Base-by-base conservation (phyloP, 2,329 filamentous ascomycete genomes). In the Calonectria fujianensis region DNA sequence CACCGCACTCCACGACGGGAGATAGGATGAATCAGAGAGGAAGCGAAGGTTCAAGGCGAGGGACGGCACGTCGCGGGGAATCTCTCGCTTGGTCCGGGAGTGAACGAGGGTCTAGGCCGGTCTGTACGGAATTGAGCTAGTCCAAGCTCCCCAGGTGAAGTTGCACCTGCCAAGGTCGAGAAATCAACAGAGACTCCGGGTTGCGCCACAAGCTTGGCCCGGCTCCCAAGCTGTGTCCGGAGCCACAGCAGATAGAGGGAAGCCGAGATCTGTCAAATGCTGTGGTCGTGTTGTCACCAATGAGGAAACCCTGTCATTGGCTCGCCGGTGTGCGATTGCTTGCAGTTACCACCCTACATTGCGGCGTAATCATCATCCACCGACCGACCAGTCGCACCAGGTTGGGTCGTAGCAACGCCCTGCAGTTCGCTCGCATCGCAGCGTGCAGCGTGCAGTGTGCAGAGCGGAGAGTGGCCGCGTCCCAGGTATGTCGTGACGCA, bases 241-340 rank as follows among this genome's bases (percentile, higher is more conserved):
- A 35, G 39, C 27, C 45, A 27, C 54, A 57, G 31, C 24, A 61
- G 66, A 45, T 64, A 35, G 61, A 41, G 48, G 24, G 27, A 39
- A 31, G 52, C 24, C 71, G 41, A 70, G 67, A 74, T 74, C 69
- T 75, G 72, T 75, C 75, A 70, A 73, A 73, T 72, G 70, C 65
- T 74, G 64, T 69, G 39, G 67, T 39, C 59, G 57, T 61, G 57
- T 35, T 52, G 67, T 50, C 54, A 45, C 51, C 67, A 59, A 35
- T 48, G 52, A 72, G 59, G 64, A 61, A 54, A 29, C 57, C 35
- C 64, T 66, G 51, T 63, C 37, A 77, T 76, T 77, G 72, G 75
- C 51, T 61, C 61, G 59, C 54, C 52, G 63, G 39, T 69, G 69
- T 54, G 41, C 54, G 57, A 74, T 74, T 71, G 72, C 69, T 74